Conservation (phyloP, 208 protist genomes). For the Trypanosoma conorhini region DNA sequence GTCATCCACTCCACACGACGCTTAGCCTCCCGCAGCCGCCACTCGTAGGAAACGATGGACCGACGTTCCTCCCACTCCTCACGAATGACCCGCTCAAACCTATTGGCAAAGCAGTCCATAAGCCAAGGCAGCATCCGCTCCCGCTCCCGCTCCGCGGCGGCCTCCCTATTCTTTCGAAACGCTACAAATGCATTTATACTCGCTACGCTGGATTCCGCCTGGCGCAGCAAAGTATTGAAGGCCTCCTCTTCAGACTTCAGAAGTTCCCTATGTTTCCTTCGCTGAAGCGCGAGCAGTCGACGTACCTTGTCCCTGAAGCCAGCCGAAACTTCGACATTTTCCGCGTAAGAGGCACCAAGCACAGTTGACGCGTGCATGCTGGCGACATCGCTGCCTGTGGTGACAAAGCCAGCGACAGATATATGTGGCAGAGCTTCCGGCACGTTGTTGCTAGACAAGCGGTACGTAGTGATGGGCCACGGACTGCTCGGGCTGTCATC, state of each 20-base stretch:
- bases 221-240: conserved; percentile 16
- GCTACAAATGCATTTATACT: conserved; percentile 24
- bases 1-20: conserved; percentile 19
- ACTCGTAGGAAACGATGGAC: conserved; percentile 11
- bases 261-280: conserved; percentile 23
- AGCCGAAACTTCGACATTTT: background rate
- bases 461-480: background rate
- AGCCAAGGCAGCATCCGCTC: conserved; percentile 13
- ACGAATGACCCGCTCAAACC: conserved; percentile 13
- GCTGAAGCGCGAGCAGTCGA: conserved; percentile 20
- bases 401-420: background rate
- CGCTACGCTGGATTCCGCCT: conserved; percentile 12
- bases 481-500: conserved; percentile 20
- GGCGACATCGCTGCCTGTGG: background rate
- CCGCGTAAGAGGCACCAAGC: background rate
- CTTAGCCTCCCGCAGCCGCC: conserved; percentile 10
- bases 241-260: conserved; percentile 22
- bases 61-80: conserved; percentile 15
- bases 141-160: background rate
- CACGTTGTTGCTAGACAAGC: background rate
- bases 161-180: conserved; percentile 13
- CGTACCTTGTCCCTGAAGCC: conserved; percentile 18
- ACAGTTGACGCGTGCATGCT: background rate
- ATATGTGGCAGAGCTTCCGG: background rate
- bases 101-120: background rate